Percentiles rank a stretch among this genome's conserved stretches.
Evolutionary conservation across 2,329 filamentous ascomycete species (phyloP).

Genomic region (Fusarium temperatum): DNA sequence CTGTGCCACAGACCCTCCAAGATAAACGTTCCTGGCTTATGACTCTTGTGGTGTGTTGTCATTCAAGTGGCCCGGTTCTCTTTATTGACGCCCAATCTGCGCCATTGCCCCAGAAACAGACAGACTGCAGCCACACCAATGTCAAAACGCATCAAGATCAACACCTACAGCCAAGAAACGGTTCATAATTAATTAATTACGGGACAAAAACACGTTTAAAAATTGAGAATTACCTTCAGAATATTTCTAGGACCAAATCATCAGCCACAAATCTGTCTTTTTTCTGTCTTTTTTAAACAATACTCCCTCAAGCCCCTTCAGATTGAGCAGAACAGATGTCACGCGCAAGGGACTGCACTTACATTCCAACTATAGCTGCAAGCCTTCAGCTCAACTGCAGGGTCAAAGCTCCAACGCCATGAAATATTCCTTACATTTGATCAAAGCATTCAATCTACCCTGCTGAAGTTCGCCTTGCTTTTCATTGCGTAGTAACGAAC

Average conservation of each 20-base stretch:
- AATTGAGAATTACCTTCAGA: not conserved
- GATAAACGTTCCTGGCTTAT: conserved; percentile 1
- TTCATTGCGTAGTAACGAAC: conserved; percentile 5
- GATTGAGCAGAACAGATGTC: not conserved
- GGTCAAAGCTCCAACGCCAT: conserved; percentile 5
- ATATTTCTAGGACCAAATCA: not conserved
- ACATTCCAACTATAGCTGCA: not conserved
- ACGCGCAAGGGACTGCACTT: conserved; percentile 9
- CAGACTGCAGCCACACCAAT: conserved; percentile 24
- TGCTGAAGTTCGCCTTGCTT: not conserved
- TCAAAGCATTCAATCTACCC: not conserved
- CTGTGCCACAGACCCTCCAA: conserved; percentile 15
- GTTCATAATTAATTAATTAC: not conserved
- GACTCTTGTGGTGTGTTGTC: conserved; percentile 34
- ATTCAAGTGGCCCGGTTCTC: conserved; percentile 20
- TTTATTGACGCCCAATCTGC: conserved; percentile 43
- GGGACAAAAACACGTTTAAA: not conserved
- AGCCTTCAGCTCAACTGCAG: not conserved
- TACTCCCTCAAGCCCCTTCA: not conserved
- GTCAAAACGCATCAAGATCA: conserved; percentile 18
- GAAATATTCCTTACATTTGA: not conserved
- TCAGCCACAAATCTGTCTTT: not conserved
- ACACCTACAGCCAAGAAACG: not conserved
- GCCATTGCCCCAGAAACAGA: conserved; percentile 45
- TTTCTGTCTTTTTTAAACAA: not conserved